Base-by-base conservation (phyloP, 352 stramenopile species). In the Phytophthora hybrid region DNA sequence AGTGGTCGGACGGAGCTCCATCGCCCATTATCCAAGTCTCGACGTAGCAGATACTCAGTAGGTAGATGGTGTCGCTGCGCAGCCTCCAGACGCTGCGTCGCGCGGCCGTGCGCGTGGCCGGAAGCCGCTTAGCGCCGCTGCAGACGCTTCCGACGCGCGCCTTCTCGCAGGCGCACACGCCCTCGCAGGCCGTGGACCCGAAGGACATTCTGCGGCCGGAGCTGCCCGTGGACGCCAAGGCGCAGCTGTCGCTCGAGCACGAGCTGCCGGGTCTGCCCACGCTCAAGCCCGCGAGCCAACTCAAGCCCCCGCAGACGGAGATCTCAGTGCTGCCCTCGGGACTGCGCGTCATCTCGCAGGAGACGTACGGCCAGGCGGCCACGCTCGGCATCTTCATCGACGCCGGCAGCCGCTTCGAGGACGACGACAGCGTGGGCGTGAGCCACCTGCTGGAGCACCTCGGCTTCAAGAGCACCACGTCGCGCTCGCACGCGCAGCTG, bases 361-460 rank as follows among this genome's bases (percentile, higher is more conserved):
- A 99, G 76, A 99, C 92, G 18, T 99, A 98, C 77, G 96, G 95
- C 37, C 96, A 98, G 74, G 94, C 98, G 13, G 96, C 91, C 51
- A 98, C 97, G 4, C 81, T 99, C 66, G 97, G 97, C 32, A 87
- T 99, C 29, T 93, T 99, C 41, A 81, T 98, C 18, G 90, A 98
- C 68, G 92, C 94, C 37, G 97, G 96, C 61, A 98, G 91, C 66
- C 87, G 88, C 62, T 87, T 90, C 64, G 92, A 97, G 73, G 78
- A 93, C 59, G 84, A 90, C 60, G 73, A 76, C 10, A 93, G 87
- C 41, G 83, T 93, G 10, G 97, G 97, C 47, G 89, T 98, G 41
- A 98, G 92, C 46, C 97, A 99, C 77, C 69, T 99, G 63, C 82
- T 99, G 65, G 97, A 99, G 78, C 86, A 98, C 37, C 78, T 99